A percentile compares a stretch with the other conserved stretches of the same genome.
Evolutionary conservation across 495 filamentous ascomycete genomes (phyloP).

Genomic region (Hypoxylon lenormandii): DNA sequence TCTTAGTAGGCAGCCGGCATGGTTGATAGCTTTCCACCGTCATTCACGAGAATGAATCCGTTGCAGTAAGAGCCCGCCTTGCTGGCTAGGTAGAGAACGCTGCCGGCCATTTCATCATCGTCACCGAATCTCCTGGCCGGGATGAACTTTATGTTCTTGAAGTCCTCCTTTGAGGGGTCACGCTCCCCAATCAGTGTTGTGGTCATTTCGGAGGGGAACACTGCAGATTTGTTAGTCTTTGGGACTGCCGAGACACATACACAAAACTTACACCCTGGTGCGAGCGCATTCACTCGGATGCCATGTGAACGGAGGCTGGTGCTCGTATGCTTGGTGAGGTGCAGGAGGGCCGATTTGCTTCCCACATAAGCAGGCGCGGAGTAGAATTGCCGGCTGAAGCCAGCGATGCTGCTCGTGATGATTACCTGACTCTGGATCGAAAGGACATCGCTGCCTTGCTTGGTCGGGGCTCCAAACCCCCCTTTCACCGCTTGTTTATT

Average conservation of each 20-base stretch:
- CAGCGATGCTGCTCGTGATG: conserved; percentile 65
- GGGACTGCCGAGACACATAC: not conserved
- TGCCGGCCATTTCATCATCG: conserved; percentile 15
- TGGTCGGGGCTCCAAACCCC: conserved; percentile 40
- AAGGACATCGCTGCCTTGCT: conserved; percentile 40
- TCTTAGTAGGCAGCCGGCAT: conserved; percentile 62
- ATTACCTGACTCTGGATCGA: conserved; percentile 68
- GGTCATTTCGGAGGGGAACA: conserved; percentile 68
- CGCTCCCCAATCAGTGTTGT: conserved; percentile 42
- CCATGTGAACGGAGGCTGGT: conserved; percentile 60
- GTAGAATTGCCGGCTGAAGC: conserved; percentile 56
- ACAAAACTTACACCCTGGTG: conserved; percentile 65
- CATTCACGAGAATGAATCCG: conserved; percentile 66
- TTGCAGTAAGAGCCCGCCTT: conserved; percentile 67
- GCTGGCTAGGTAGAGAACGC: conserved; percentile 44
- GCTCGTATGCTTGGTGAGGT: conserved; percentile 67
- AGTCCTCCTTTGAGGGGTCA: conserved; percentile 54
- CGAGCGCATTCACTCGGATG: conserved; percentile 69
- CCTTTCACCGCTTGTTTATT: conserved; percentile 63
- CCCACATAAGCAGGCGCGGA: conserved; percentile 64
- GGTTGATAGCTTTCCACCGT: conserved; percentile 66
- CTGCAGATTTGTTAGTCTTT: conserved; percentile 41
- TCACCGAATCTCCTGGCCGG: conserved; percentile 62
- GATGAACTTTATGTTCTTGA: conserved; percentile 48
- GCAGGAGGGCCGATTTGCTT: conserved; percentile 66